phyloP scores from a whole-genome alignment of 495 filamentous ascomycete species.

The Annulohypoxylon stygium region DNA sequence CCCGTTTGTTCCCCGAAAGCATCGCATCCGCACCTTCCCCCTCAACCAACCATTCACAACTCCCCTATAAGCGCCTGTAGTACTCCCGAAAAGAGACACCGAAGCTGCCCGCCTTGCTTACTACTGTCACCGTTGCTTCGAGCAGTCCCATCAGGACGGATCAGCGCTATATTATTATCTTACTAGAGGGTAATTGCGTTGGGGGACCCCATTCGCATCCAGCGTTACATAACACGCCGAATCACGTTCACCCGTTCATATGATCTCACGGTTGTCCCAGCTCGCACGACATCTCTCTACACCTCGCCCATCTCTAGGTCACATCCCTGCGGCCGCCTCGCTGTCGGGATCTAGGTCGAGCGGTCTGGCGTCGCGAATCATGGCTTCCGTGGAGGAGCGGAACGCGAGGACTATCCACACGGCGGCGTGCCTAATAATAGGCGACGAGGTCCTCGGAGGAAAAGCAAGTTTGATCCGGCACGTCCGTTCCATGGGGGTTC shows the following conservation, averaged over 20 bases:
- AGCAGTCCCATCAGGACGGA: neutral
- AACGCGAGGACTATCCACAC: conserved; percentile 80
- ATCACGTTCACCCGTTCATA: conserved; percentile 49
- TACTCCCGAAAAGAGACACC: neutral
- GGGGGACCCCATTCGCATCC: neutral
- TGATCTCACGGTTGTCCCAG: conserved; percentile 82
- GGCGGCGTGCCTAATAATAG: conserved; percentile 94
- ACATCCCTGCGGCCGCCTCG: conserved; percentile 60
- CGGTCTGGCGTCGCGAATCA: conserved; percentile 54
- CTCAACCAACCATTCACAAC: conserved; percentile 16
- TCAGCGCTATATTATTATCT: neutral
- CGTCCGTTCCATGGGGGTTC: neutral
- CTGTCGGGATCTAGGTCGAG: conserved; percentile 44
- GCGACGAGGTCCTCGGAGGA: conserved; percentile 95
- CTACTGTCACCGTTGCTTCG: conserved; percentile 4
- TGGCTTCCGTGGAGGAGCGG: conserved; percentile 69
- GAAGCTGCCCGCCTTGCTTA: conserved; percentile 14
- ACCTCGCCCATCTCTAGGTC: conserved; percentile 68
- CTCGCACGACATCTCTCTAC: conserved; percentile 78
- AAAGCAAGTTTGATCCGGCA: conserved; percentile 70
- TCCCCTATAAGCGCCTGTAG: neutral
- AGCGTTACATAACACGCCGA: conserved; percentile 9
- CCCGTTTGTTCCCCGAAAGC: conserved; percentile 10
- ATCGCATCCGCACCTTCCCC: neutral
- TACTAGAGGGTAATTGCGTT: too few species aligned